Base-by-base conservation (phyloP, 1,284 basidiomycete species). In the Boletellus deceptivus region DNA sequence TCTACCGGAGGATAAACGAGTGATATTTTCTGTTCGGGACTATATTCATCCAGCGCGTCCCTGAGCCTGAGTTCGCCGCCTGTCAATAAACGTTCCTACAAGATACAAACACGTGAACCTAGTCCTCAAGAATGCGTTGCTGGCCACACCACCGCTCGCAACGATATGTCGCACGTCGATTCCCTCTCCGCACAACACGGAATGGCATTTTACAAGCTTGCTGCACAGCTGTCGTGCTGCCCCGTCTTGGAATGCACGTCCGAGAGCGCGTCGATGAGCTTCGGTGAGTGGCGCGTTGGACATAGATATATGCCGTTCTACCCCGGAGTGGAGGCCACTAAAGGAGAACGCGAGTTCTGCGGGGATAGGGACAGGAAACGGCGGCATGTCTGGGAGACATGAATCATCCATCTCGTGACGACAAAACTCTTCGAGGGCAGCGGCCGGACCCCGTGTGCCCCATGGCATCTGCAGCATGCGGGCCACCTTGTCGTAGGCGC, bases 121-220 rank as follows among this genome's bases (percentile, higher is more conserved):
- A 46, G 75, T 59, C 34, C 91, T 73, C 50, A 97, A 69, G 56
- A 78, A 84, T 33, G 63, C 43, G 59, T 98, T 98, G 56, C 90
- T 91, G 14, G 92, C 94, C 0, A 98, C 94, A 2, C 94, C 94
- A 1, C 94, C 94, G 52, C 89, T 91, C 10, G 91, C 84, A 0
- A 96, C 89, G 13, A 98, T 59, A 55, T 82, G 72, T 17, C 65
- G 59, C 37, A 89, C 68, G 13, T 64, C 53, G 35, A 83, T 60
- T 13, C 72, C 72, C 18, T 73, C 60, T 5, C 59, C 51, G 43
- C 56, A 54, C 55, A 80, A 80, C 69, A 71, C 72, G n/a, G 71
- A 59, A 44, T 94, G 62, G 1, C 77, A 86, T 17, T 89, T 72
- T 4, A 67, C 53, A 4, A 95, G 69, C 68, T 95, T 97, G 43